Evolutionary conservation across 805 yeast genomes (phyloP).

Genomic region (Diddensiella santjacobensis): DNA sequence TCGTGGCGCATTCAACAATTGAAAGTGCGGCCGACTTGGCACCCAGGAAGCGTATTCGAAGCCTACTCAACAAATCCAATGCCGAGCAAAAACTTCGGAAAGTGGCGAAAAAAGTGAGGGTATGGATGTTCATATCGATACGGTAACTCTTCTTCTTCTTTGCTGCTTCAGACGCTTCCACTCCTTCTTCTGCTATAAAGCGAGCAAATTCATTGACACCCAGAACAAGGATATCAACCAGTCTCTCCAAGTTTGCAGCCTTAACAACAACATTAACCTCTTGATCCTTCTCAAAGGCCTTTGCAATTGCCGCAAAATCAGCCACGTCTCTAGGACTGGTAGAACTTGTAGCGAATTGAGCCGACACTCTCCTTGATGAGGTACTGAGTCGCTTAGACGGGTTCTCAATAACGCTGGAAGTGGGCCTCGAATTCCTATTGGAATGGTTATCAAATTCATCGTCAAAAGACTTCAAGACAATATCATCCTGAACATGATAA

Average conservation of each 20-base stretch:
- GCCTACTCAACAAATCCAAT: conserved; percentile 45
- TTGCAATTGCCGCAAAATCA: conserved; percentile 10
- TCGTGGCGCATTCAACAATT: conserved; percentile 34
- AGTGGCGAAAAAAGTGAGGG: conserved; percentile 66
- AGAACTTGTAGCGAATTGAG: conserved; percentile 18
- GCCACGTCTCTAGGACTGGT: neutral
- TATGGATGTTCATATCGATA: conserved; percentile 62
- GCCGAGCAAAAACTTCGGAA: conserved; percentile 66
- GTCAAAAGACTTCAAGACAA: conserved; percentile 55
- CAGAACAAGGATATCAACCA: conserved; percentile 74
- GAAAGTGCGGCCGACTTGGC: conserved; percentile 60
- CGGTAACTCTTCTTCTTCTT: conserved; percentile 32
- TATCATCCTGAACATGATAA: conserved; percentile 51
- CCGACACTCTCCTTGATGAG: conserved; percentile 33
- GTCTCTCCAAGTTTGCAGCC: conserved; percentile 68
- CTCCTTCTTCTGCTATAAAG: conserved; percentile 26
- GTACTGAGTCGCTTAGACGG: conserved; percentile 42
- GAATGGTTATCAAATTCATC: conserved; percentile 24
- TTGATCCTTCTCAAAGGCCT: conserved; percentile 1
- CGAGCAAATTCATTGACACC: conserved; percentile 59
- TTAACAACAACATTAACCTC: conserved; percentile 47
- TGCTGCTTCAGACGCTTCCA: neutral
- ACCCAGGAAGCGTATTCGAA: conserved; percentile 55
- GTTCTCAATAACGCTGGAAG: conserved; percentile 47
- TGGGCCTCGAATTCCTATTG: conserved; percentile 37